A percentile compares a stretch with the other conserved stretches of the same genome.
phyloP scores from a whole-genome alignment of 495 filamentous ascomycete genomes.

The Umbilicaria muhlenbergii region DNA sequence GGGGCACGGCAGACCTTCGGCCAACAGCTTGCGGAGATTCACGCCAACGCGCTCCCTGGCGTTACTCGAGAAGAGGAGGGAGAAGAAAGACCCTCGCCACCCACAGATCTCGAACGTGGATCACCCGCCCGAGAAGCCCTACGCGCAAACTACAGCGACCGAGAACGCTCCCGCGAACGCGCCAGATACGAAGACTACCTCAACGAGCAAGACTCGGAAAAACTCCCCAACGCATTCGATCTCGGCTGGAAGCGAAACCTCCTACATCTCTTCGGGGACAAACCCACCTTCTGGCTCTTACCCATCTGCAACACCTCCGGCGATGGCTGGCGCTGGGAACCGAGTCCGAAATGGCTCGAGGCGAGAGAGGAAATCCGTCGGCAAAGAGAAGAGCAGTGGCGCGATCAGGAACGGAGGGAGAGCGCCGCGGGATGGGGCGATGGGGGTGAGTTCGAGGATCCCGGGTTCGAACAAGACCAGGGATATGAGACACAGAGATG shows the following conservation, averaged over 20 bases:
- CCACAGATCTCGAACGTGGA: slow-evolving; percentile 14
- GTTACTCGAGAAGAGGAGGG: slow-evolving; percentile 69
- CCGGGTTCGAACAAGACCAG: not conserved
- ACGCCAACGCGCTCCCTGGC: slow-evolving; percentile 70
- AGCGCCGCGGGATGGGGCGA: slow-evolving; percentile 13
- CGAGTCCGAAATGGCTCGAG: slow-evolving; percentile 54
- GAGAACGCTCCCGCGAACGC: slow-evolving; percentile 55
- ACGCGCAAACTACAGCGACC: slow-evolving; percentile 47
- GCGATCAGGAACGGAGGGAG: slow-evolving; percentile 16
- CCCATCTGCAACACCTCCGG: slow-evolving; percentile 72
- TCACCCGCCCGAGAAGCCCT: slow-evolving; percentile 32
- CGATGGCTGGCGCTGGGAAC: slow-evolving; percentile 93
- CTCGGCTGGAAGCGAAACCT: slow-evolving; percentile 69
- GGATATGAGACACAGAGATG: slow-evolving; percentile 10
- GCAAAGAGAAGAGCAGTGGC: slow-evolving; percentile 41
- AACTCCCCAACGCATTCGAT: slow-evolving; percentile 85
- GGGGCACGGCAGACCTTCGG: slow-evolving; percentile 46
- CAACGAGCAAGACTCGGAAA: slow-evolving; percentile 70
- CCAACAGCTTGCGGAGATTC: slow-evolving; percentile 63
- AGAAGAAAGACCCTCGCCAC: slow-evolving; percentile 33
- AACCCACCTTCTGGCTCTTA: slow-evolving; percentile 55
- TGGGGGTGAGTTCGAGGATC: not conserved
- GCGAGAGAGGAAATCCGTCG: slow-evolving; percentile 43
- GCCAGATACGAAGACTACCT: slow-evolving; percentile 77
- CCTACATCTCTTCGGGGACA: slow-evolving; percentile 64